Base-by-base conservation (phyloP, 441 rosid genomes). In the Breynia disticha region DNA sequence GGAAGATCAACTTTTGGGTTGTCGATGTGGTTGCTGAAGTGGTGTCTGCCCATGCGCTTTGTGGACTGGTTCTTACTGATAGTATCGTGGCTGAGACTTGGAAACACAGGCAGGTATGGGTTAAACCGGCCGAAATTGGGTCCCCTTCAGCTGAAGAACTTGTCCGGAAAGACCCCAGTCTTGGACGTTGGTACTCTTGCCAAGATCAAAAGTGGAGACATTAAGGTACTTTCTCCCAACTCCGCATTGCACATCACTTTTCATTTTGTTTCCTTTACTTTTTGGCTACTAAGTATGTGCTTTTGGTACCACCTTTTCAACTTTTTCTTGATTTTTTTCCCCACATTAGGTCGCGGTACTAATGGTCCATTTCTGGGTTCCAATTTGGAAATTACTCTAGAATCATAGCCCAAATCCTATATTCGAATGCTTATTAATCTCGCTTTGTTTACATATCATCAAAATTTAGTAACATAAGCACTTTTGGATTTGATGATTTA, bases 111-210 rank as follows among this genome's bases (percentile, higher is more conserved):
- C n/a, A 73, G 66, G 50, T 60, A 78, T 16, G 97, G 94, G 28
- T 69, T 86, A 58, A 71, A 55, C 48, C 78, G 95, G 53, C 95
- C 95, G 14, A 56, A 72, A 45, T 60, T 79, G 19, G 97, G 97
- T 14, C 97, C 97, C 54, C 78, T 89, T n/a, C 74, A 82, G 64
- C 84, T 78, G 62, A 86, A 86, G 67, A 75, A 50, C 59, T 43
- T 63, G 61, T 68, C 83, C 7, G 94, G 95, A 15, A 89, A 89
- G 79, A 89, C 97, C 55, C 97, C 95, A 11, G 89, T 89, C 9
- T 63, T 89, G 59, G 97, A 89, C 51, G 68, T 86, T 60, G 97
- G 97, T 0, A 80, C 97, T 11, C 76, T 86, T 1, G 77, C 83
- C 4, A 79, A 72, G 69, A 89, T 89, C 72, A 76, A 71, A 68